Evolutionary conservation across 176 grass and related monocot species (phyloP).

Genomic region (Microstegium vimineum): DNA sequence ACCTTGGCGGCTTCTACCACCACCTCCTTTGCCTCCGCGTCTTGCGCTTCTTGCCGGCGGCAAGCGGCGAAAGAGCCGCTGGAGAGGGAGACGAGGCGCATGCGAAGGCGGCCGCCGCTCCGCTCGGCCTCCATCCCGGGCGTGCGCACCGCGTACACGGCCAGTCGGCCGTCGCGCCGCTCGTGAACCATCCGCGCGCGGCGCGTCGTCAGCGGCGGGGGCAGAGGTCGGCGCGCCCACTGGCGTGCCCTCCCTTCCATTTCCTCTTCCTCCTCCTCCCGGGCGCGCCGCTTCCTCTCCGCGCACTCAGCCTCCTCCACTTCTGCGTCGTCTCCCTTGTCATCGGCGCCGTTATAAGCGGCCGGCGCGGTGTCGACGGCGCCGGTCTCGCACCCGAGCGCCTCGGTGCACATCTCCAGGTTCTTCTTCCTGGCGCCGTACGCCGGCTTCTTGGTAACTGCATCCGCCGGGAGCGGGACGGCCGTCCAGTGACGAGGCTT

Average conservation of each 20-base stretch:
- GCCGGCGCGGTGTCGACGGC: slow-evolving; percentile 28
- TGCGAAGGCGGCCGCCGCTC: slow-evolving; percentile 52
- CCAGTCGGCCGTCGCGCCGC: slow-evolving; percentile 54
- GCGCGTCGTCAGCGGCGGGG: slow-evolving; percentile 57
- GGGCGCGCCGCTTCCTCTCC: slow-evolving; percentile 20
- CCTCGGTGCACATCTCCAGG: slow-evolving; percentile 73
- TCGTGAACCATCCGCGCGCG: slow-evolving; percentile 50
- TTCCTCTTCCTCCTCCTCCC: slow-evolving; percentile 23
- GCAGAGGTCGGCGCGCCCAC: slow-evolving; percentile 23
- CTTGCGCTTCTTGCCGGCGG: slow-evolving; percentile 1
- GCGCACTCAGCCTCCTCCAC: neutral
- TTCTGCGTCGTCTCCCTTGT: too few relatives aligned
- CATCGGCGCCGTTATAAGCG: neutral
- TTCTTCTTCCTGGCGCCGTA: slow-evolving; percentile 44
- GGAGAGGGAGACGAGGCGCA: slow-evolving; percentile 31
- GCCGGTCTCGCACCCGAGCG: slow-evolving; percentile 76
- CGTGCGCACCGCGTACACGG: slow-evolving; percentile 47
- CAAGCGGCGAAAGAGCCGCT: neutral
- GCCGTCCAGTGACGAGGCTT: neutral
- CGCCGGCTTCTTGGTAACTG: slow-evolving; percentile 4
- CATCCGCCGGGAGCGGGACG: neutral
- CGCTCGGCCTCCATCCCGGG: slow-evolving; percentile 52
- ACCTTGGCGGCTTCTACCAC: neutral
- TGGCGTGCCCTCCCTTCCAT: slow-evolving; percentile 1
- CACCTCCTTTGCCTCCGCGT: slow-evolving; percentile 15